phyloP scores from a whole-genome alignment of 352 stramenopile genomes.

The Phytophthora hibernalis region DNA sequence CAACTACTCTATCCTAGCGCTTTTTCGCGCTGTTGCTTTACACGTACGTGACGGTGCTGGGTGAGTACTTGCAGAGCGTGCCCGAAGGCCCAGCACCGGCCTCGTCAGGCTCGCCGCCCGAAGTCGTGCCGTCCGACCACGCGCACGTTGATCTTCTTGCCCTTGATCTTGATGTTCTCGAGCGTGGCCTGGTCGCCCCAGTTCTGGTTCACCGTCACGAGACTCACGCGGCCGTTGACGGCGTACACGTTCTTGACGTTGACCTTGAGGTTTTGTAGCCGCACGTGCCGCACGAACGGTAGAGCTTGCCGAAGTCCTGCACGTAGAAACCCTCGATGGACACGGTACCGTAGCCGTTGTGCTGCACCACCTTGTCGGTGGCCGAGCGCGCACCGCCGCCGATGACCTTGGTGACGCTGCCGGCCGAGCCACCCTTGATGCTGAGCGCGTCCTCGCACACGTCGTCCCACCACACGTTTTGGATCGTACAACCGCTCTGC shows the following conservation, averaged over 20 bases:
- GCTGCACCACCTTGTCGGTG: slow-evolving; percentile 30
- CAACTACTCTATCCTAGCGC: not conserved
- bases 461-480: slow-evolving; percentile 34
- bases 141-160: slow-evolving; percentile 23
- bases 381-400: slow-evolving; percentile 32
- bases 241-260: slow-evolving; percentile 27
- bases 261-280: slow-evolving; percentile 15
- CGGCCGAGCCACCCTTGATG: slow-evolving; percentile 47
- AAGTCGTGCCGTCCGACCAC: slow-evolving; percentile 23
- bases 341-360: slow-evolving; percentile 32
- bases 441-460: slow-evolving; percentile 51
- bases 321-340: slow-evolving; percentile 34
- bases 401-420: slow-evolving; percentile 40
- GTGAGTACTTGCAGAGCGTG: slow-evolving; percentile 28
- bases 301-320: slow-evolving; percentile 32
- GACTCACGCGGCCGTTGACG: slow-evolving; percentile 26
- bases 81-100: slow-evolving; percentile 19
- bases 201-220: slow-evolving; percentile 52
- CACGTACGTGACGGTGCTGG: slow-evolving; percentile 29
- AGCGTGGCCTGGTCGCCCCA: slow-evolving; percentile 42
- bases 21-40: slow-evolving; percentile 2
- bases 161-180: slow-evolving; percentile 51
- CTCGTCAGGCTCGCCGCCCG: slow-evolving; percentile 19
- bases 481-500: slow-evolving; percentile 31
- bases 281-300: slow-evolving; percentile 30